A percentile compares a stretch with the other conserved stretches of the same genome.
Evolutionary conservation across 2,329 filamentous ascomycete species (phyloP).

Genomic region (Boeremia exigua): DNA sequence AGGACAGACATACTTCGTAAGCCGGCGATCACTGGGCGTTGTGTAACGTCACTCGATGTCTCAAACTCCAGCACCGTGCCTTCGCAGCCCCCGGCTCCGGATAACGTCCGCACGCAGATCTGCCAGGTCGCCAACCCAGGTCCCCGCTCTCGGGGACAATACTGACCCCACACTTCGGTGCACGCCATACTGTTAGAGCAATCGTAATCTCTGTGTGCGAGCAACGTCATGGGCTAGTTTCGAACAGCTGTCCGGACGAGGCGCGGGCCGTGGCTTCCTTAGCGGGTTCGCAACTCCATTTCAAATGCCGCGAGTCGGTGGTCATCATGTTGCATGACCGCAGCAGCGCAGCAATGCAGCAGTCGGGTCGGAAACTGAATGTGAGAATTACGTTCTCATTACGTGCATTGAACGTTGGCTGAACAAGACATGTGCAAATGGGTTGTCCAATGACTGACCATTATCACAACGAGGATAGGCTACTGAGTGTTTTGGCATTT

Average conservation of each 20-base stretch:
- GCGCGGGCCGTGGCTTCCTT: slow-evolving; percentile 11
- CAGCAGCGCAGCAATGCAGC: background rate
- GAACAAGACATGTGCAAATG: no score
- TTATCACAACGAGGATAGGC: no score
- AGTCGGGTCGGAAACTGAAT: background rate
- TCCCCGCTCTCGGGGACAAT: slow-evolving; percentile 1
- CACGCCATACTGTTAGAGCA: background rate
- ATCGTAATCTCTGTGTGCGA: background rate
- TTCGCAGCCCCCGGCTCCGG: slow-evolving; percentile 3
- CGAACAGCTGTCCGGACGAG: slow-evolving; percentile 9
- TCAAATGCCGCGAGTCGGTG: background rate
- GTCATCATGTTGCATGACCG: background rate
- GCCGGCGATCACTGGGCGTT: slow-evolving; percentile 9
- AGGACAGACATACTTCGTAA: slow-evolving; percentile 1
- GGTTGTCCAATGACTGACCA: no score
- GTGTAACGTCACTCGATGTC: slow-evolving; percentile 3
- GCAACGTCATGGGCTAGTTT: slow-evolving; percentile 3
- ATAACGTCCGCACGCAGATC: background rate
- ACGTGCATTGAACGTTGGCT: background rate
- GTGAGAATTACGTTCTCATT: background rate
- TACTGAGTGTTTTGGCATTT: no score
- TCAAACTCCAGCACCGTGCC: background rate
- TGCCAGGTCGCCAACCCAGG: slow-evolving; percentile 1
- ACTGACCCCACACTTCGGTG: slow-evolving; percentile 6
- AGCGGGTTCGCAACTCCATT: background rate